phyloP scores from a whole-genome alignment of 2,329 filamentous ascomycete genomes.

The Colletotrichum sp. region DNA sequence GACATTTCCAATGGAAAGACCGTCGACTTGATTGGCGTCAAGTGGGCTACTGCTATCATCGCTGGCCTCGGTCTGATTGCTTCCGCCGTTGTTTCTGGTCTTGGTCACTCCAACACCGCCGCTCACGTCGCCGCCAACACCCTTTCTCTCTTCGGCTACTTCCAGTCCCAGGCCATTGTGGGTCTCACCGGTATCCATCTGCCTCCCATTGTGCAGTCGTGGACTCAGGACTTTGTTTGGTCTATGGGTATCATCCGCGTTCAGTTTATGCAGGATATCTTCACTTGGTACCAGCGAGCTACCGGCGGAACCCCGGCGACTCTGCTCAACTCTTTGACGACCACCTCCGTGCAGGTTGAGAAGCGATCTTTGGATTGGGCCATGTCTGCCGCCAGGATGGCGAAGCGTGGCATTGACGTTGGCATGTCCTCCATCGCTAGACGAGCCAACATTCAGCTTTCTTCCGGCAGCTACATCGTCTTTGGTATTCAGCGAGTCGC shows the following conservation, averaged over 20 bases:
- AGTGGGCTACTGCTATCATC: constrained; percentile 89
- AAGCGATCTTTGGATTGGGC: constrained; percentile 56
- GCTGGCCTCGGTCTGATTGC: constrained; percentile 83
- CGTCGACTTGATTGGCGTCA: constrained; percentile 85
- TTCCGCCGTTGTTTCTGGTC: constrained; percentile 86
- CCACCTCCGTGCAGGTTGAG: constrained; percentile 83
- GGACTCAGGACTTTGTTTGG: constrained; percentile 99
- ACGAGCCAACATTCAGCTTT: constrained; percentile 58
- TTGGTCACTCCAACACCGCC: constrained; percentile 92
- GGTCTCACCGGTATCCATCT: constrained; percentile 82
- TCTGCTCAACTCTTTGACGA: constrained; percentile 75
- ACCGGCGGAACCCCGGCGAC: constrained; percentile 87
- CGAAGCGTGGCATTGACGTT: constrained; percentile 51
- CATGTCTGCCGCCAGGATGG: constrained; percentile 36
- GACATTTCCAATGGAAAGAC: constrained; percentile 90
- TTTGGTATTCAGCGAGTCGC: constrained; percentile 89
- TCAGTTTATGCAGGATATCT: constrained; percentile 85
- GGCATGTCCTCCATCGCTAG: constrained; percentile 45
- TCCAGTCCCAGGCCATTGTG: constrained; percentile 92
- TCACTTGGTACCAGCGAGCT: constrained; percentile 94
- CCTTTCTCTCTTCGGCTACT: constrained; percentile 91
- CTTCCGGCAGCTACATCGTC: constrained; percentile 65
- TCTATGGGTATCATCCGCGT: constrained; percentile 94
- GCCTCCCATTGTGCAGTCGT: constrained; percentile 87
- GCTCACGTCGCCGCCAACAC: constrained; percentile 94